phyloP scores from a whole-genome alignment of 179 eudicot genomes.

The Beta corolliflora region DNA sequence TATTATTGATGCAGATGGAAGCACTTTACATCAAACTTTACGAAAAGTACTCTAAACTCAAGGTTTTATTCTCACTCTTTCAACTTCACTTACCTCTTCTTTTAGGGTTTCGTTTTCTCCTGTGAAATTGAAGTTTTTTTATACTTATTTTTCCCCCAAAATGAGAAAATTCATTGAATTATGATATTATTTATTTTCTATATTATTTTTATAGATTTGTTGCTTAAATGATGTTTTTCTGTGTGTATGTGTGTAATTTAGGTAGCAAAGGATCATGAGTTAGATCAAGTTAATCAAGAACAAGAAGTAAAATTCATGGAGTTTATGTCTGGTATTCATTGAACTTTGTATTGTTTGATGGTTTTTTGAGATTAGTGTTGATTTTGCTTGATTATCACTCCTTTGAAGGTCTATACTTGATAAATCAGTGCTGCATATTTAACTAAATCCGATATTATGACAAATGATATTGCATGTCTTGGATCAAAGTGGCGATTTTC shows the following conservation, averaged over 20 bases:
- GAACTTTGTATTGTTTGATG: not conserved
- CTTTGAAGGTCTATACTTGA: not conserved
- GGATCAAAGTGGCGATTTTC: not conserved
- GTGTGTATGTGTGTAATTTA: conserved; percentile 19
- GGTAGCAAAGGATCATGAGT: conserved; percentile 44
- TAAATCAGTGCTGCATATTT: not conserved
- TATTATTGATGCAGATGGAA: conserved; percentile 50
- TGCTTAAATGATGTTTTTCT: not conserved
- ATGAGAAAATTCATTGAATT: not conserved
- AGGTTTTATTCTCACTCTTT: conserved; percentile 40
- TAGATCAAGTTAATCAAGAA: conserved; percentile 49
- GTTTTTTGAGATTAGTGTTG: not conserved
- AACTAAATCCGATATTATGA: not conserved
- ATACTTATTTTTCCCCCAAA: not conserved
- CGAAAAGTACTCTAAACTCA: conserved; percentile 65
- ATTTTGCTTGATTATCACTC: not conserved
- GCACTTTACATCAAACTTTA: conserved; percentile 73
- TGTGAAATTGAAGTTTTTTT: not conserved
- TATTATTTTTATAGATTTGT: not conserved
- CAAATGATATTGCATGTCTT: not conserved
- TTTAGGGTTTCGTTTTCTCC: not conserved
- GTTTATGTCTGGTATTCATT: conserved; percentile 33
- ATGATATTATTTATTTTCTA: not conserved
- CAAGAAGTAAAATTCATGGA: conserved; percentile 66
- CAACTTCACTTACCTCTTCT: not conserved